Base-by-base conservation (phyloP, 306 rosid genomes). In the Pyrus pyrifolia region DNA sequence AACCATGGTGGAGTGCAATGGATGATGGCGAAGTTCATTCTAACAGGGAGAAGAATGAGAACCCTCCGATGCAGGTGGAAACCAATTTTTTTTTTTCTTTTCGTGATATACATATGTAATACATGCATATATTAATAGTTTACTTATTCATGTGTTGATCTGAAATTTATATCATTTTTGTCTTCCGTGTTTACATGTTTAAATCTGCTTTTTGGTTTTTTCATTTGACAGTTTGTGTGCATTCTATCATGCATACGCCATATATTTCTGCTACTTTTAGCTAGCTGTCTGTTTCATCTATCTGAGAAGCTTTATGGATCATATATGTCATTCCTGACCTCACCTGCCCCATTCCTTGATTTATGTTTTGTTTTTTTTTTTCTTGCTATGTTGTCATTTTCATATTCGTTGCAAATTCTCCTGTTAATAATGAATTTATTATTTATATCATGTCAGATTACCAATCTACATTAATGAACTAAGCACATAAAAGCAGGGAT, bases 1-100 rank as follows among this genome's bases (percentile, higher is more conserved):
- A 86, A 80, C 78, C 89, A 55, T 80, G 70, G 73, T 76, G 91
- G 79, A 88, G 86, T 87, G 79, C 73, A 68, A 67, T 67, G 71
- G 89, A 81, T 76, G 91, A 85, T 33, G 83, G 86, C 11, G 79
- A 51, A 21, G 84, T 80, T 58, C 90, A 85, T 75, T 84, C 96
- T 75, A 82, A 80, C 70, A 85, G 79, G 85, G 87, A 83, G 77
- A 95, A 92, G 87, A 95, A 92, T 40, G 92, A 85, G 79, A 82
- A 86, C 81, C 86, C 88, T 72, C 87, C 93, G 5, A 86, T 95
- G 89, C 99, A 89, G 90, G 94, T 92, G 78, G 79, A 61, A 85
- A 77, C 71, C 77, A 78, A 75, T 80, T 71, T 84, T 1, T 1
- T 17, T 63, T 18, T 17, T 51, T 15, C 27, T 14, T 51, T 49